Evolutionary conservation across 169 alveolate genomes (phyloP).

Genomic region (Eimeria sp.): DNA sequence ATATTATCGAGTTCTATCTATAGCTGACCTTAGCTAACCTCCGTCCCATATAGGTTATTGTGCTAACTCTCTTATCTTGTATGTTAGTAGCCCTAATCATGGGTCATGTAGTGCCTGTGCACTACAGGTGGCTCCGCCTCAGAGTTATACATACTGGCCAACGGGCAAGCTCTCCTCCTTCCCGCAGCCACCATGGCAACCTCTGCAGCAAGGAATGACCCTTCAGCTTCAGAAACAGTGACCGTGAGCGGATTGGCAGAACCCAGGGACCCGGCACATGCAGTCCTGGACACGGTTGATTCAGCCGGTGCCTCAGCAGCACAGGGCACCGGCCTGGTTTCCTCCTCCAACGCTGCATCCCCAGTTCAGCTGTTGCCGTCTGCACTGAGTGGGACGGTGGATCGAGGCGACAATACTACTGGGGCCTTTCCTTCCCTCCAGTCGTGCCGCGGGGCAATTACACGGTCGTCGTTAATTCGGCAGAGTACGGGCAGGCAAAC

Average conservation of each 20-base stretch:
- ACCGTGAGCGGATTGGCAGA: not conserved
- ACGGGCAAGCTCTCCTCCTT: not conserved
- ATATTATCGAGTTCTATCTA: too few relatives aligned
- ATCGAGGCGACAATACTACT: not conserved
- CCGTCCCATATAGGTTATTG: too few relatives aligned
- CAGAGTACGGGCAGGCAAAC: conserved; percentile 6
- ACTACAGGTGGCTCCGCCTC: not conserved
- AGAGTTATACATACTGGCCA: not conserved
- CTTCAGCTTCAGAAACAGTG: not conserved
- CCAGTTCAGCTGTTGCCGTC: not conserved
- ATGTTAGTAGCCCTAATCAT: too few relatives aligned
- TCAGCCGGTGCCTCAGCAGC: not conserved
- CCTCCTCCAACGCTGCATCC: not conserved
- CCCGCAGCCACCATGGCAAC: conserved; percentile 19
- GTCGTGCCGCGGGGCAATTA: conserved; percentile 21
- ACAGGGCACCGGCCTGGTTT: not conserved
- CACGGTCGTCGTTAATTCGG: conserved; percentile 18
- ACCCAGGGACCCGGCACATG: not conserved
- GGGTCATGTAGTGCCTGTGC: too few relatives aligned
- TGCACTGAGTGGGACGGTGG: not conserved
- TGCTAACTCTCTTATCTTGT: too few relatives aligned
- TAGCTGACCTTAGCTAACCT: too few relatives aligned
- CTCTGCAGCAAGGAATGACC: not conserved
- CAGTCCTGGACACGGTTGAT: not conserved
- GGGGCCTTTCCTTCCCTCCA: not conserved